Evolutionary conservation across 2,329 filamentous ascomycete species (phyloP), one percentile per base, ranked within the genome.

Genomic region (Shiraia sp.): DNA sequence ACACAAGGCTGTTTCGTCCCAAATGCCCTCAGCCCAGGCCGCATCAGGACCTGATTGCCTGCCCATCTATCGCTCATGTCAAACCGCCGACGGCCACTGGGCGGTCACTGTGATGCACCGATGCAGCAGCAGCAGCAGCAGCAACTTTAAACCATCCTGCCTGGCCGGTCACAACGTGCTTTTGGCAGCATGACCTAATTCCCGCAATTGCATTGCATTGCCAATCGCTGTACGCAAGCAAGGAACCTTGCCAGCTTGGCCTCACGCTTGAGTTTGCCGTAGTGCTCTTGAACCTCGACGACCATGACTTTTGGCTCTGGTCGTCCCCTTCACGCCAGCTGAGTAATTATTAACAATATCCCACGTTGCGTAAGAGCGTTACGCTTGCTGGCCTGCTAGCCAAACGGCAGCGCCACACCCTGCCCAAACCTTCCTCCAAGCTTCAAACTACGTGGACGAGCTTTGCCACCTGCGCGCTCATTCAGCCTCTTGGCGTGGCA

Each of bases 331-430:
- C n/a, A n/a, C n/a, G n/a, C n/a, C n/a, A 47, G 41, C 42, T 27
- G 24, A 40, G 5, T 13, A 28, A 26, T 25, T 39, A 40, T 40
- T 41, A 47, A 40, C 12, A 19, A 14, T 24, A 63, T 57, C 62
- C 63, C 63, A 60, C 63, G 61, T 57, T 50, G 55, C 49, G 63
- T 64, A 64, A 65, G 33, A 9, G 36, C 24, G 31, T 55, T 55
- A 57, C 52, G 30, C 45, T 49, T 32, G 43, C 19, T 31, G 51
- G 51, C 49, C 50, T 49, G 44, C 30, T 28, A 36, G 30, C 44
- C 32, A 37, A 40, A 41, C 47, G 36, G 48, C 24, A 39, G 47
- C 51, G 33, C 28, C 34, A 28, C 40, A 45, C 40, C 46, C 46
- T 42, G 45, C 13, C 41, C 28, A 41, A 6, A 22, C 26, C 35